phyloP scores from a whole-genome alignment of 257 asterid genomes.

The Plectranthus barbatus region DNA sequence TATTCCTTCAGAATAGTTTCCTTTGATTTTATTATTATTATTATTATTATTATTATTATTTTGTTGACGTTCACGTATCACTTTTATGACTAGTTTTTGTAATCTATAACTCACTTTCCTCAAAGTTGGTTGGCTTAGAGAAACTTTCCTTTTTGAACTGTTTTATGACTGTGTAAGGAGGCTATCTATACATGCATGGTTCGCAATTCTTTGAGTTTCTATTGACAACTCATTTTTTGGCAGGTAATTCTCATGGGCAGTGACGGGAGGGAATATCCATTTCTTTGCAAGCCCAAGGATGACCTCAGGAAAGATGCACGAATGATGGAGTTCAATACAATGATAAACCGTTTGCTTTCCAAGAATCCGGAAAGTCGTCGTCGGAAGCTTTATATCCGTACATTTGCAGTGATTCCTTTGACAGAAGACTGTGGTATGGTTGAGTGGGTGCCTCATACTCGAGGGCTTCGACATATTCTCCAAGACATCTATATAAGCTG shows the following conservation, averaged over 20 bases:
- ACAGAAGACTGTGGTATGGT: slow-evolving; percentile 99
- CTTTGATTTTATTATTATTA: slow-evolving; percentile 8
- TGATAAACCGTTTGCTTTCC: slow-evolving; percentile 84
- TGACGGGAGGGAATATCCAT: slow-evolving; percentile 78
- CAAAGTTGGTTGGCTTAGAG: not conserved
- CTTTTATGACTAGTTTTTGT: not conserved
- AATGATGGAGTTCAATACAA: slow-evolving; percentile 98
- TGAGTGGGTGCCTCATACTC: slow-evolving; percentile 99
- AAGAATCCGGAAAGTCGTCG: slow-evolving; percentile 92
- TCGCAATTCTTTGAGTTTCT: not conserved
- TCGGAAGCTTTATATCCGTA: slow-evolving; percentile 91
- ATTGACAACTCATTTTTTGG: slow-evolving; percentile 7
- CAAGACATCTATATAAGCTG: slow-evolving; percentile 85
- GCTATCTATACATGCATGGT: not conserved
- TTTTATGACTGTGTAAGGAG: slow-evolving; percentile 2
- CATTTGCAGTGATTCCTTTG: slow-evolving; percentile 91
- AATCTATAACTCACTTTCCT: not conserved
- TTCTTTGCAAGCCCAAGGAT: slow-evolving; percentile 98
- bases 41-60: not conserved
- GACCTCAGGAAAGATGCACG: slow-evolving; percentile 98
- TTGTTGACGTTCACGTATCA: not conserved
- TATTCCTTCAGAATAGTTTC: slow-evolving; percentile 2
- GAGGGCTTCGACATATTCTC: slow-evolving; percentile 89
- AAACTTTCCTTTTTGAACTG: slow-evolving; percentile 1
- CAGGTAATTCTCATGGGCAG: slow-evolving; percentile 91